Evolutionary conservation across 495 filamentous ascomycete species (phyloP).

Genomic region (Astrothelium macrocarpum): DNA sequence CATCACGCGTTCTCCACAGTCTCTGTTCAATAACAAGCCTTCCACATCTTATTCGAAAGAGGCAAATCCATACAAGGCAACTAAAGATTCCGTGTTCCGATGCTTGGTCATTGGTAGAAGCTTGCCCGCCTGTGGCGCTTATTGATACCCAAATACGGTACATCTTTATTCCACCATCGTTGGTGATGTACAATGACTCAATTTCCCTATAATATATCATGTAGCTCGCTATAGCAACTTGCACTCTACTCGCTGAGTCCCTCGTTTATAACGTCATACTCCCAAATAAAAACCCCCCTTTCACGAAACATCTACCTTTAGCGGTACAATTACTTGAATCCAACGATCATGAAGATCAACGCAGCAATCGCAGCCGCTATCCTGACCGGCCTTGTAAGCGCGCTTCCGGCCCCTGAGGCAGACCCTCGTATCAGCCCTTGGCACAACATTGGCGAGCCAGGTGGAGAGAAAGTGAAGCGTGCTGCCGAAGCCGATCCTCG

Average conservation of each 20-base stretch:
- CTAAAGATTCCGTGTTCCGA: neutral
- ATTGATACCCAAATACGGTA: neutral
- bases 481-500: neutral
- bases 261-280: neutral
- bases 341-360: slow-evolving; percentile 1
- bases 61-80: neutral
- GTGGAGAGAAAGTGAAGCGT: slow-evolving; percentile 24
- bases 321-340: neutral
- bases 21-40: neutral
- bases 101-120: neutral
- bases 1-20: neutral
- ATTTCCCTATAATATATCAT: neutral
- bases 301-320: neutral
- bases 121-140: neutral
- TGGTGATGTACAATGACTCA: neutral
- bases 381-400: neutral
- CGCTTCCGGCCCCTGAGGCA: neutral
- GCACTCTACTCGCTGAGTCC: neutral
- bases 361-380: neutral
- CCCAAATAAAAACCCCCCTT: neutral
- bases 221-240: neutral
- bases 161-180: neutral
- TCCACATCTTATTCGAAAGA: neutral
- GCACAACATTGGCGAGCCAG: slow-evolving; percentile 10
- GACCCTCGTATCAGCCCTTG: slow-evolving; percentile 9